Base-by-base conservation (phyloP, 31 red algal genomes). In the Asparagopsis taxiformis region DNA sequence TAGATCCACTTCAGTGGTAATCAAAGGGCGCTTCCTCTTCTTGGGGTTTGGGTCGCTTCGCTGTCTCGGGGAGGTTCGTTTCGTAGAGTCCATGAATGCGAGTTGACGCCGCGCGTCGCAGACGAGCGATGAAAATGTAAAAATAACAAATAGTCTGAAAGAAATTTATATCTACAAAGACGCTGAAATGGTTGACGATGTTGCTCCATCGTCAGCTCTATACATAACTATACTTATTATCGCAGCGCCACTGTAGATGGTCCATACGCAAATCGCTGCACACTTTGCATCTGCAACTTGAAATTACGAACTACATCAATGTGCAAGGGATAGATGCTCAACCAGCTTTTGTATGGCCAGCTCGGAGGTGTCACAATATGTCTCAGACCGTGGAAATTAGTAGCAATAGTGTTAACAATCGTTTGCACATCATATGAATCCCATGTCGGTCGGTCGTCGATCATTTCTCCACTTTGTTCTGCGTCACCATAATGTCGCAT, bases 361-460 rank as follows among this genome's bases (percentile, higher is more conserved):
- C 83, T 62, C 16, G 83, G 83, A 9, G 83, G 62, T 49, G 72
- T 55, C 0, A 21, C 63, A 5, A 75, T 63, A 58, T 77, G 75
- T 50, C 83, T 44, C 62, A 87, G 51, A 3, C 77, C 72, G 44
- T 87, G 72, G 55, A 87, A 87, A 60, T 87, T 87, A 17, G 46
- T 69, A 2, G 64, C 65, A 65, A 87, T 78, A 34, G 49, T 77
- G 55, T 52, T 75, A 31, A 71, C 83, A 64, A 87, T 78, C 41
- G 63, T 72, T 50, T 87, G 62, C n/a, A 77, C 72, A 51, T 71
- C 64, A 65, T 31, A 35, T 10, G 71, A 72, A 71, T 87, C 83
- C 83, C 83, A 87, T 28, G 53, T 21, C 21, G 70, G 63, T 59
- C 83, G 17, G 23, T 63, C 63, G 25, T 70, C 72, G 1, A 44